phyloP scores from a whole-genome alignment of 345 rosid species.

The Gossypium turneri region DNA sequence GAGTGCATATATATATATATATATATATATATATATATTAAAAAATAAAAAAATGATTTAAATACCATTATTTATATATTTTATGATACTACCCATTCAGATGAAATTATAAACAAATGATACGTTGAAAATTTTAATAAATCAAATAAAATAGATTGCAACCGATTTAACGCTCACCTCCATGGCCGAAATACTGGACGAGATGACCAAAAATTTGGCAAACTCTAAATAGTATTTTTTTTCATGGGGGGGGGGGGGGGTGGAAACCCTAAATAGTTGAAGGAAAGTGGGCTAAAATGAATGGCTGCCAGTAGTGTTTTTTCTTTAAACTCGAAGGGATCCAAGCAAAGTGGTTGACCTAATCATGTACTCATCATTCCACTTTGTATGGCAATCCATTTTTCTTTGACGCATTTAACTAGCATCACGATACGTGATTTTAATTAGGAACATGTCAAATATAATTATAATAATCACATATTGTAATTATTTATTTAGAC shows the following conservation, averaged over 20 bases:
- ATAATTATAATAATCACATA: no score
- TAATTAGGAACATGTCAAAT: no score
- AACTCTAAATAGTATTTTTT: not conserved
- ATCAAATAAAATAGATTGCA: no score
- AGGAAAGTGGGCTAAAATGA: not conserved
- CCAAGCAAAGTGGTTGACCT: not conserved
- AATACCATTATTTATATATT: not conserved
- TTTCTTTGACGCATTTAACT: no score
- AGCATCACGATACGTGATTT: no score
- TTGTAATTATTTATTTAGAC: no score
- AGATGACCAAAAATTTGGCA: not conserved
- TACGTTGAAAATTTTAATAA: no score
- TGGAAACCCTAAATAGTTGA: not conserved
- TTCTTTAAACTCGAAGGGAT: not conserved
- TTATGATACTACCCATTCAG: no score
- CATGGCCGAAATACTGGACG: not conserved
- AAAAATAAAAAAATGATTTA: not conserved
- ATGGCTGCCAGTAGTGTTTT: not conserved
- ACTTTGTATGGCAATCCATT: not conserved
- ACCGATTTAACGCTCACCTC: no score
- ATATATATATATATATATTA: no score
- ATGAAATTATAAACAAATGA: no score
- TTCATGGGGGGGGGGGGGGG: not conserved
- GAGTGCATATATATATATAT: no score
- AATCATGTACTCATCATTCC: slow-evolving; percentile 6